Base-by-base conservation (phyloP, 257 asterid species). In the Thymus quinquecostatus region DNA sequence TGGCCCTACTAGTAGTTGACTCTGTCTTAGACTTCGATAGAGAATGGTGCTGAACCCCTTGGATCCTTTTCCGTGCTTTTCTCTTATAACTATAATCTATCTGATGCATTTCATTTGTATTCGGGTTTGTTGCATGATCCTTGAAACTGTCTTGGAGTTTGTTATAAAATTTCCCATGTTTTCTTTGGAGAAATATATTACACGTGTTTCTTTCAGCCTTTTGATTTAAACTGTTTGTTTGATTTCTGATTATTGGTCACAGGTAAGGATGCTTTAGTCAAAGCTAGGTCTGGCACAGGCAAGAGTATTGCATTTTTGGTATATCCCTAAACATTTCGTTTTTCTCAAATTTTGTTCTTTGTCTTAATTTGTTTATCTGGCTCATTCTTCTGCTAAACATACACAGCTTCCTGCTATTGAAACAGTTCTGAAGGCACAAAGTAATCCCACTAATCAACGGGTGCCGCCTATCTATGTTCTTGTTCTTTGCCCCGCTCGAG, bases 371-470 rank as follows among this genome's bases (percentile, higher is more conserved):
- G 6, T 60, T 67, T 54, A 51, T 49, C 62, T 50, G 56, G 68
- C 64, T 68, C 75, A 76, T 77, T 78, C 82, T 78, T 74, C 72
- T 80, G 82, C 86, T 88, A 84, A 94, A 85, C 84, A 77, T 69
- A 82, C 85, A 83, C 95, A 95, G 99, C 96, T 95, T 82, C 99
- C 99, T 83, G 99, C 98, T 85, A 87, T 95, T 89, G 98, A 95
- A 92, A 92, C 98, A 92, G 99, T 87, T 82, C 76, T 95, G 80
- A 95, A 84, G 81, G 88, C 87, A 27, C 78, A 89, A 75, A 73
- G 48, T 72, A 68, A 64, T 32, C 64, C 54, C 47, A 77, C 34
- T 62, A 66, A 34, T 71, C 84, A 74, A 70, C 82, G 90, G 77
- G 75, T 78, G 75, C 86, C 87, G 0, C 92, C 97, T 6, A 78